These are phyloP conservation scores for Candida stauntonica DNA, from an alignment of 805 yeast genomes.

Conservation along the genomic window DNA sequence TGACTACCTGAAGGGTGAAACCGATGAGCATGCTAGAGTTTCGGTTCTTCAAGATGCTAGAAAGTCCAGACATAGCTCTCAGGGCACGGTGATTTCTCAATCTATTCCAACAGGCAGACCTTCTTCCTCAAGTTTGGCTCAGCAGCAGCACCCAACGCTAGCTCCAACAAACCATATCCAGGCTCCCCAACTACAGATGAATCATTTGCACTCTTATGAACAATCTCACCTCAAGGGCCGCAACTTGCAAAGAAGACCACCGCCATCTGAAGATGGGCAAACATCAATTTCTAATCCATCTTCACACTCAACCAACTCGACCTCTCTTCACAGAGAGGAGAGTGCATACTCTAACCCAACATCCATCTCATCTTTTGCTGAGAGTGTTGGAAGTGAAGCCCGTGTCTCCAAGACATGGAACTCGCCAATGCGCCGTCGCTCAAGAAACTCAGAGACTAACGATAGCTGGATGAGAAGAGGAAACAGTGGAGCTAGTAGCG, in stretches of 20 bases:
- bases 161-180: slow-evolving; percentile 4
- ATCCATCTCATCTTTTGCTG: slow-evolving; percentile 26
- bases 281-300: slow-evolving; percentile 28
- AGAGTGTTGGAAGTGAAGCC: slow-evolving; percentile 20
- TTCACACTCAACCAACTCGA: slow-evolving; percentile 19
- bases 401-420: slow-evolving; percentile 28
- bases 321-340: slow-evolving; percentile 19
- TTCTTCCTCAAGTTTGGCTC: background rate
- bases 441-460: slow-evolving; percentile 20
- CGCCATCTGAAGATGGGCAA: slow-evolving; percentile 29
- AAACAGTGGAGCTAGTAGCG: slow-evolving; percentile 6
- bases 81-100: slow-evolving; percentile 14
- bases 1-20: slow-evolving; percentile 48
- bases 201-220: slow-evolving; percentile 12
- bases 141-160: background rate
- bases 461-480: slow-evolving; percentile 17
- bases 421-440: slow-evolving; percentile 28
- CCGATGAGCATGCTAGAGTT: slow-evolving; percentile 24
- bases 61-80: slow-evolving; percentile 28
- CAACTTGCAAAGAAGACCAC: slow-evolving; percentile 24
- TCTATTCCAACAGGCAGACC: slow-evolving; percentile 3
- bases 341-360: slow-evolving; percentile 28
- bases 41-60: slow-evolving; percentile 6
- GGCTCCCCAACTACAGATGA: slow-evolving; percentile 6
- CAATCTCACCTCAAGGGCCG: slow-evolving; percentile 8